These are phyloP conservation scores for Paecilomyces formosus DNA, from an alignment of 2,329 filamentous ascomycete species.

Conservation along the genomic window DNA sequence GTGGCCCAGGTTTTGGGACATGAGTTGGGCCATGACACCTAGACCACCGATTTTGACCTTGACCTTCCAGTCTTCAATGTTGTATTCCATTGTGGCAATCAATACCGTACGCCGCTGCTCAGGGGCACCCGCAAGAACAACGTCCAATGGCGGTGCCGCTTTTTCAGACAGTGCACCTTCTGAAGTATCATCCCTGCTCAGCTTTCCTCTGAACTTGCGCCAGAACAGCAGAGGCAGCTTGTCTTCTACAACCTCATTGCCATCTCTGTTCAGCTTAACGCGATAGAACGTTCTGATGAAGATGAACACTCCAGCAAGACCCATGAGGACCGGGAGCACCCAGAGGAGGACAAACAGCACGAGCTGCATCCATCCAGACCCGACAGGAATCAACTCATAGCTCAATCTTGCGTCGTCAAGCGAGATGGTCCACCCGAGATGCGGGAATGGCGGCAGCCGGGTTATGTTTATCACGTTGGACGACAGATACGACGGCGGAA, in stretches of 20 bases:
- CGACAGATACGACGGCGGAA: conserved; percentile 47
- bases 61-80: conserved; percentile 57
- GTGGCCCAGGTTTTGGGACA: conserved; percentile 53
- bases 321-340: neutral
- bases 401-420: conserved; percentile 43
- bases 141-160: neutral
- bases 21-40: conserved; percentile 58
- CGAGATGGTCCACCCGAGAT: conserved; percentile 43
- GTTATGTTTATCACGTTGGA: conserved; percentile 49
- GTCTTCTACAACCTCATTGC: neutral
- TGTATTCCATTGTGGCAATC: conserved; percentile 59
- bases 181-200: neutral
- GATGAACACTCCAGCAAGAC: neutral
- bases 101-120: conserved; percentile 44
- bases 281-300: neutral
- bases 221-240: neutral
- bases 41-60: conserved; percentile 60
- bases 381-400: conserved; percentile 30
- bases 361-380: neutral
- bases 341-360: neutral
- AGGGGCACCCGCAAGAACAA: conserved; percentile 2
- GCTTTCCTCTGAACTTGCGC: neutral
- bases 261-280: neutral
- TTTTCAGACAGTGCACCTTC: neutral
- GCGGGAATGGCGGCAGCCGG: conserved; percentile 40